Conservation (phyloP, 2,329 filamentous ascomycete genomes). For the Aureobasidium mangrovei region DNA sequence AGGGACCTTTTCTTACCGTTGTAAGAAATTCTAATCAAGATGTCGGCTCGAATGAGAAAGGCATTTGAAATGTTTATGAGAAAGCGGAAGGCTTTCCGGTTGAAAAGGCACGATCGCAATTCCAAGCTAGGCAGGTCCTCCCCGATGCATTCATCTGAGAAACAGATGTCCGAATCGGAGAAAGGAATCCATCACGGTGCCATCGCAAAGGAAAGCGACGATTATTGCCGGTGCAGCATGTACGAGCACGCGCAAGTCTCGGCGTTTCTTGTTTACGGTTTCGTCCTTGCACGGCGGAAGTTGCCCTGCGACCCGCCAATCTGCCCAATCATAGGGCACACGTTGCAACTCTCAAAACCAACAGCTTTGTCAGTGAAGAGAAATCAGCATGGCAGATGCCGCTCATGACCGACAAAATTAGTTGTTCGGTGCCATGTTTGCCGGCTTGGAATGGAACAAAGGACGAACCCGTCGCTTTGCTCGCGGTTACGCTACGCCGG, state of each 20-base stretch:
- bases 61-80: too few relatives aligned
- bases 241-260: conserved; percentile 8
- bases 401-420: background rate
- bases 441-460: too few relatives aligned
- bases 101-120: background rate
- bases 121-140: background rate
- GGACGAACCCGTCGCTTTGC: background rate
- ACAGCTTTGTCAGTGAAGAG: conserved; percentile 3
- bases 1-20: too few relatives aligned
- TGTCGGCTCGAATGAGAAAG: too few relatives aligned
- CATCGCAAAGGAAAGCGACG: background rate
- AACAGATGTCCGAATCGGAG: background rate
- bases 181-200: background rate
- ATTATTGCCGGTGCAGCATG: background rate
- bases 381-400: conserved; percentile 1
- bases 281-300: conserved; percentile 8
- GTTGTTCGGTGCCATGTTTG: background rate
- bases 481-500: background rate
- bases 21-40: too few relatives aligned
- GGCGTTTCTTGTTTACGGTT: conserved; percentile 1
- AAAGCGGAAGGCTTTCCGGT: background rate
- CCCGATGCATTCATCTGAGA: background rate
- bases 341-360: conserved; percentile 6
- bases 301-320: background rate
- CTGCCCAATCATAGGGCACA: background rate